These are phyloP conservation scores for Monosporascus sp. DNA, from an alignment of 2,329 filamentous ascomycete species.

Conservation along the genomic window DNA sequence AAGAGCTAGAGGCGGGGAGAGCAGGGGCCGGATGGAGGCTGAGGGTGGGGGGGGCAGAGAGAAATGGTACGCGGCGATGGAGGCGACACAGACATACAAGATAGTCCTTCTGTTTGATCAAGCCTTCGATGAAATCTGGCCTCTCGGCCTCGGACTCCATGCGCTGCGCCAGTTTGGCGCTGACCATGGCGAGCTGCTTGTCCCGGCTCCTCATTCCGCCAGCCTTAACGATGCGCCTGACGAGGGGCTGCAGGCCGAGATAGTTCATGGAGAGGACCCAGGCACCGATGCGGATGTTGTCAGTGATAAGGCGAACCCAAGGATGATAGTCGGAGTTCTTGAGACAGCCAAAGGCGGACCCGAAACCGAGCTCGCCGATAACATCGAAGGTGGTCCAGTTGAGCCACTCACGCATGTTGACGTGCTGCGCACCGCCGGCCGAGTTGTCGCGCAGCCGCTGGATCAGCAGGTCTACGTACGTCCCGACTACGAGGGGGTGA, in stretches of 20 bases:
- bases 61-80: neutral
- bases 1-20: too few relatives aligned
- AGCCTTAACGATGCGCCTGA: slow-evolving; percentile 10
- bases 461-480: neutral
- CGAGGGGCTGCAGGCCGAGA: slow-evolving; percentile 12
- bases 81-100: slow-evolving; percentile 1
- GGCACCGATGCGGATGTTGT: slow-evolving; percentile 21
- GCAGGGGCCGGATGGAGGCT: too few relatives aligned
- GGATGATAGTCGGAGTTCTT: slow-evolving; percentile 27
- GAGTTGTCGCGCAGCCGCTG: neutral
- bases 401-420: neutral
- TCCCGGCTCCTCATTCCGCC: slow-evolving; percentile 1
- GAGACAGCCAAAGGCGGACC: slow-evolving; percentile 35
- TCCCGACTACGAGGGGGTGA: too few relatives aligned
- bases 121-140: slow-evolving; percentile 28
- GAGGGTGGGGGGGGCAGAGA: neutral
- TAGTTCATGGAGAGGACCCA: slow-evolving; percentile 10
- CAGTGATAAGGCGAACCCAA: slow-evolving; percentile 29
- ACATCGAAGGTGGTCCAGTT: neutral
- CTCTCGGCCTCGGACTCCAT: slow-evolving; percentile 23
- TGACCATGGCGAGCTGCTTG: slow-evolving; percentile 16
- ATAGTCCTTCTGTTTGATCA: slow-evolving; percentile 25
- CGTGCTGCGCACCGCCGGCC: neutral
- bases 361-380: slow-evolving; percentile 43
- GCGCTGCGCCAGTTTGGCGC: slow-evolving; percentile 21